Conservation (phyloP, 2,329 filamentous ascomycete genomes). For the Aureobasidium sp. region DNA sequence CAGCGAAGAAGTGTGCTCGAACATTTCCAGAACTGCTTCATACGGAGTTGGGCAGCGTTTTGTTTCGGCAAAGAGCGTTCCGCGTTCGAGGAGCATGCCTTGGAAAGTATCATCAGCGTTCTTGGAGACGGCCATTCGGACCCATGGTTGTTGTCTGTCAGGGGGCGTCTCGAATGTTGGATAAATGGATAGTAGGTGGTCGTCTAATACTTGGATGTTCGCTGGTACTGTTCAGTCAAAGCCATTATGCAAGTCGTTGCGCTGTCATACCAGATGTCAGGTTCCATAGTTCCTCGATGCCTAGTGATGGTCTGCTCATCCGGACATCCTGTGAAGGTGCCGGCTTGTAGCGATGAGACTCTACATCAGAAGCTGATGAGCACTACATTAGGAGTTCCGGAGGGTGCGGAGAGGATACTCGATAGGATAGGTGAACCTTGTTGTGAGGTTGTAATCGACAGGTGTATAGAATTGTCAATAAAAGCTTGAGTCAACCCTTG, state of each 20-base stretch:
- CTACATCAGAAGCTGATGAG: background rate
- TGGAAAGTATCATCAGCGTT: background rate
- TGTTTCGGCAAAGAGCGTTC: background rate
- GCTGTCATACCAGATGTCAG: background rate
- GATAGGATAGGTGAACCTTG: background rate
- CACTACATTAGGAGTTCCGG: background rate
- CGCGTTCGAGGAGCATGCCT: constrained; percentile 5
- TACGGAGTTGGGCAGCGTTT: background rate
- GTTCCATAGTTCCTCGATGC: background rate
- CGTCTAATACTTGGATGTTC: background rate
- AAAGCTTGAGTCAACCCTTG: background rate
- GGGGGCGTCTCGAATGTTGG: background rate
- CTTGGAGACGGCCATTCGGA: constrained; percentile 5
- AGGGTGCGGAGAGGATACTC: background rate
- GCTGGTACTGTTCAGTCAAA: background rate
- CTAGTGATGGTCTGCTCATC: background rate
- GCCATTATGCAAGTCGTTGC: background rate
- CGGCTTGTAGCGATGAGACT: background rate
- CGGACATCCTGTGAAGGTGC: background rate
- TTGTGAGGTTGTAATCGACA: background rate
- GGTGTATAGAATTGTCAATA: background rate
- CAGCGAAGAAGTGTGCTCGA: background rate
- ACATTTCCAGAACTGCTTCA: background rate
- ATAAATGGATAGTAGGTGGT: background rate
- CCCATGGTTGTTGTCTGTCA: background rate